Evolutionary conservation across 192 early-diverging fungal genomes (phyloP), one percentile per base, ranked within the genome.

Genomic region (Coemansia sp.): DNA sequence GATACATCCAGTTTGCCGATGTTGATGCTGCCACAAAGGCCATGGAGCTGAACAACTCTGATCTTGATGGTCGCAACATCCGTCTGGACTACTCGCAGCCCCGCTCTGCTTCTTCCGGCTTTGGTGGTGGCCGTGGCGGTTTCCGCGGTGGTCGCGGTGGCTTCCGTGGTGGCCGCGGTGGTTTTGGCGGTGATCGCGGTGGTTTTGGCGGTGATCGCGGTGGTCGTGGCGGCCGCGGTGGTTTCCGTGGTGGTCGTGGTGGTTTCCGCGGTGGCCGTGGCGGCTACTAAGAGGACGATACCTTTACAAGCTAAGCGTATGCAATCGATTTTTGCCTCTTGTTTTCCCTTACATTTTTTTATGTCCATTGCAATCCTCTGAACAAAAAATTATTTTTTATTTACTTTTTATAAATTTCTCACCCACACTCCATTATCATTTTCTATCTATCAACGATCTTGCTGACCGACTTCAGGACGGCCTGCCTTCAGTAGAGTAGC

Each of bases 1-100:
- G 93, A 25, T 97, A 99, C 77, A 84, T 93, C 37, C 94, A 99
- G 83, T 99, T 99, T 67, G 83, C 86, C 27, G 81, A 86, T 43
- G 46, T 87, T 13, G 91, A 95, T 50, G 93, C 88, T 11, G 89
- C 95, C n/a, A 84, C 85, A n/a, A 89, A 85, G 53, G 95, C 95
- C n/a, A 90, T 96, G 40, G 78, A 83, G 49, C 80, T 89, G 79
- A 90, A 94, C 64, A 87, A 85, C 51, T 51, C 67, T 7, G 83
- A 90, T 26, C 72, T 94, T 17, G 79, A 81, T 24, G 92, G 91
- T 41, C 90, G 95, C 64, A 77, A 66, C 49, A 71, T 95, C 58
- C 87, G 93, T 48, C 72, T 94, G 41, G 95, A 98, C 75, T 98
- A 85, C 75, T 85, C 87, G 43, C 8, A 66, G 17, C 61, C 76